Evolutionary conservation across 306 rosid genomes (phyloP).

Genomic region (Castanopsis chinensis): DNA sequence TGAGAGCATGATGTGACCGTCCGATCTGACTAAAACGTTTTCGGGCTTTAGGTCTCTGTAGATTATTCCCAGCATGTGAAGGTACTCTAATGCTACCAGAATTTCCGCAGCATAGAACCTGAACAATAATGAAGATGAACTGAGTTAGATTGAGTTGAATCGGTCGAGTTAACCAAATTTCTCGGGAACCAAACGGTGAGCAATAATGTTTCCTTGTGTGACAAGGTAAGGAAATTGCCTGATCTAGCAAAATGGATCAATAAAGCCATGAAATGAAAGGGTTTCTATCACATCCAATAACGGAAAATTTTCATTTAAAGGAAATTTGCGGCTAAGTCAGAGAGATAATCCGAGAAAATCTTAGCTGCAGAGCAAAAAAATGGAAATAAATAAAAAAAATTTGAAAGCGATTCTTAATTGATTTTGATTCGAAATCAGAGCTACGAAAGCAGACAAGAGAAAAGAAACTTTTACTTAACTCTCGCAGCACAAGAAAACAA

Average conservation of each 20-base stretch:
- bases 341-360: slow-evolving; percentile 20
- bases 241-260: slow-evolving; percentile 14
- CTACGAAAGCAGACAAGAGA: slow-evolving; percentile 39
- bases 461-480: slow-evolving; percentile 21
- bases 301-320: not conserved
- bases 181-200: slow-evolving; percentile 10
- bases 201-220: not conserved
- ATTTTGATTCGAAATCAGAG: slow-evolving; percentile 19
- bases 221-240: slow-evolving; percentile 13
- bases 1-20: slow-evolving; percentile 99
- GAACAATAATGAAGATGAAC: not conserved
- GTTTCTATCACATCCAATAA: slow-evolving; percentile 6
- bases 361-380: not conserved
- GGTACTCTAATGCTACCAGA: slow-evolving; percentile 91
- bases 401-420: not conserved
- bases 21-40: slow-evolving; percentile 92
- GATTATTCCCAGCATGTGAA: slow-evolving; percentile 96
- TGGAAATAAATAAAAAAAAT: too few relatives aligned
- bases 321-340: slow-evolving; percentile 30
- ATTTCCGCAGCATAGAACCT: slow-evolving; percentile 97
- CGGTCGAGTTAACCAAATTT: not conserved
- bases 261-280: not conserved
- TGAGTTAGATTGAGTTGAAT: not conserved
- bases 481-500: slow-evolving; percentile 32
- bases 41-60: slow-evolving; percentile 96